Evolutionary conservation across 331 rosid genomes (phyloP), one percentile per base, ranked within the genome.

Genomic region (Pyracantha coccinea): DNA sequence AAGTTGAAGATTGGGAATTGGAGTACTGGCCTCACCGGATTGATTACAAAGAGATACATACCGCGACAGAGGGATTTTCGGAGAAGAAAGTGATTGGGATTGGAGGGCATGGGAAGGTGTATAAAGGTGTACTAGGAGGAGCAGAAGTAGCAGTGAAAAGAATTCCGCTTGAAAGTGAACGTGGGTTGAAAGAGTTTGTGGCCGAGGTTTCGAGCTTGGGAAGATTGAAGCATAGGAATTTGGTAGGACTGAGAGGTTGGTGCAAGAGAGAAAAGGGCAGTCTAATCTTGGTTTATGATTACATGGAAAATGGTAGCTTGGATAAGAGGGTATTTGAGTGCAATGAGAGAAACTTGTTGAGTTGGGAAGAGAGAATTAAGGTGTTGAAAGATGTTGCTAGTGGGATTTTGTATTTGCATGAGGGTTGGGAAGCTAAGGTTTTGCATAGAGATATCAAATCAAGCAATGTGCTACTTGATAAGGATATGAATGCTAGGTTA

Each of bases 1-100:
- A 12, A 52, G 83, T 91, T 90, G 98, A 93, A 70, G 98, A 88
- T 17, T 93, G 98, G 97, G 98, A 93, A 69, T 76, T 93, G 55
- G 97, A 91, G 84, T 93, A 85, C 71, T 91, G 97, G 98, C 97
- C 96, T 0, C 97, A 89, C 75, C 79, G 90, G 61, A 89, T 93
- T 68, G 4, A 84, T 4, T 85, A 84, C 54, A 80, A 84, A 11
- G 90, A 91, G 64, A 87, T 93, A 6, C 86, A 81, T 54, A 78
- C 78, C 12, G 89, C 93, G 2, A 97, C 16, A 83, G 50, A 84
- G 20, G 82, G 85, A 0, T 91, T 93, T 60, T 28, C 25, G 1
- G 93, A 89, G 29, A 86, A 79, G 65, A 90, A 90, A 70, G 25
- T 54, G 21, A 19, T 52, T 17, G 57, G 57, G 57, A 15, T 52